Evolutionary conservation across 495 filamentous ascomycete species (phyloP).

Genomic region (Penicillium herquei): DNA sequence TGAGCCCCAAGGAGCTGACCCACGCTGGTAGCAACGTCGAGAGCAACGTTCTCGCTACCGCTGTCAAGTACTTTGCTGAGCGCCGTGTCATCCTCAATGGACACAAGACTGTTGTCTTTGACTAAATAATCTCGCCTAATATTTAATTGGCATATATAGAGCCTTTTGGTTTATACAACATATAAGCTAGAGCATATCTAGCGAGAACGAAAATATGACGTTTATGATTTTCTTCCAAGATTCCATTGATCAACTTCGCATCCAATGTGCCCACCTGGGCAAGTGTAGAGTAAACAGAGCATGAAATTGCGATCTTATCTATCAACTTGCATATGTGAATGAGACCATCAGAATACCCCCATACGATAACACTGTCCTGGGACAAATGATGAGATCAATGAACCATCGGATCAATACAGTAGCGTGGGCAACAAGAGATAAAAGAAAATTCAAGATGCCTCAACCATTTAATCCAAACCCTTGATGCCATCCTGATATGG

Average conservation of each 20-base stretch:
- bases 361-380: too few species aligned
- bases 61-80: conserved; percentile 73
- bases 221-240: too few species aligned
- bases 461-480: conserved; percentile 44
- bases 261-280: too few species aligned
- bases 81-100: conserved; percentile 68
- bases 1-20: conserved; percentile 68
- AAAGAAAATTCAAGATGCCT: background rate
- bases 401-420: too few species aligned
- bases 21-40: conserved; percentile 74
- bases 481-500: conserved; percentile 75
- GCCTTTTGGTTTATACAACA: background rate
- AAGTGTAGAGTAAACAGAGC: too few species aligned
- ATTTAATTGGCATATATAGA: background rate
- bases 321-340: too few species aligned
- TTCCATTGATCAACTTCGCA: too few species aligned
- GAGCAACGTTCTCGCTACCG: conserved; percentile 68
- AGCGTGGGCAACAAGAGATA: too few species aligned
- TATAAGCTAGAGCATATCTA: background rate
- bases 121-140: conserved; percentile 20
- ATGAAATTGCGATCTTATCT: too few species aligned
- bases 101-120: conserved; percentile 73
- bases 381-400: too few species aligned
- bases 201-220: background rate
- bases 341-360: too few species aligned